Evolutionary conservation across 768 basidiomycete genomes (phyloP).

Genomic region (Boletus rubropictus): DNA sequence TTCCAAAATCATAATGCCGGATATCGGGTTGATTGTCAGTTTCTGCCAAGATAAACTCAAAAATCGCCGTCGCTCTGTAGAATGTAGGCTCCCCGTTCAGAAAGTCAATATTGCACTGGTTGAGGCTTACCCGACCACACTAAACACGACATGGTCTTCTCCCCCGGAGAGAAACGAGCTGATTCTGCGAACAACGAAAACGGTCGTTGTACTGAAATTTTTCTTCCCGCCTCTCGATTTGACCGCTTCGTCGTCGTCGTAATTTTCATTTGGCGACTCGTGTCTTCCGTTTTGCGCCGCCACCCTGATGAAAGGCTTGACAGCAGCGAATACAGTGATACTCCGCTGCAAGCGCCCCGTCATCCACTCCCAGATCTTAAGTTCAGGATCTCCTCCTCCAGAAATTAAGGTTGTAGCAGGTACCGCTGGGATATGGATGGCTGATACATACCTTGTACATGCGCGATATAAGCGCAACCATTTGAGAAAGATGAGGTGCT

Average conservation of each 20-base stretch:
- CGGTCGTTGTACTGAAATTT: slow-evolving; percentile 21
- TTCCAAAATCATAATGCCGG: slow-evolving; percentile 43
- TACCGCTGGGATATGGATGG: slow-evolving; percentile 60
- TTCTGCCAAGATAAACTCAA: slow-evolving; percentile 38
- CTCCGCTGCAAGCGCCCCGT: slow-evolving; percentile 49
- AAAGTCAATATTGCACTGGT: background rate
- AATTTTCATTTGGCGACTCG: slow-evolving; percentile 30
- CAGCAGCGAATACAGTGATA: slow-evolving; percentile 43
- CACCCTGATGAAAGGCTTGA: slow-evolving; percentile 43
- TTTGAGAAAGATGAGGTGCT: slow-evolving; percentile 18
- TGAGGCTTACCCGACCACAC: slow-evolving; percentile 60
- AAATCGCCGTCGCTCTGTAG: slow-evolving; percentile 63
- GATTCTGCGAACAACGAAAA: slow-evolving; percentile 58
- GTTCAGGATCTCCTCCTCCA: slow-evolving; percentile 76
- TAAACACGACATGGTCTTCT: slow-evolving; percentile 52
- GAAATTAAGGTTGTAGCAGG: slow-evolving; percentile 56
- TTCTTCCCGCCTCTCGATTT: slow-evolving; percentile 14
- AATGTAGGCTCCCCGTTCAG: slow-evolving; percentile 1
- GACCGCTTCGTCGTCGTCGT: slow-evolving; percentile 14
- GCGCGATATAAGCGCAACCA: background rate
- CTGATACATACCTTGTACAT: slow-evolving; percentile 67
- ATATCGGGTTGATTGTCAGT: slow-evolving; percentile 23
- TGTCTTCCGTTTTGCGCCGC: slow-evolving; percentile 29
- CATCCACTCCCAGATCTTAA: slow-evolving; percentile 81
- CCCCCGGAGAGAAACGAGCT: slow-evolving; percentile 37